Base-by-base conservation (phyloP, 1,284 basidiomycete species). In the Papiliotrema flavescens region DNA sequence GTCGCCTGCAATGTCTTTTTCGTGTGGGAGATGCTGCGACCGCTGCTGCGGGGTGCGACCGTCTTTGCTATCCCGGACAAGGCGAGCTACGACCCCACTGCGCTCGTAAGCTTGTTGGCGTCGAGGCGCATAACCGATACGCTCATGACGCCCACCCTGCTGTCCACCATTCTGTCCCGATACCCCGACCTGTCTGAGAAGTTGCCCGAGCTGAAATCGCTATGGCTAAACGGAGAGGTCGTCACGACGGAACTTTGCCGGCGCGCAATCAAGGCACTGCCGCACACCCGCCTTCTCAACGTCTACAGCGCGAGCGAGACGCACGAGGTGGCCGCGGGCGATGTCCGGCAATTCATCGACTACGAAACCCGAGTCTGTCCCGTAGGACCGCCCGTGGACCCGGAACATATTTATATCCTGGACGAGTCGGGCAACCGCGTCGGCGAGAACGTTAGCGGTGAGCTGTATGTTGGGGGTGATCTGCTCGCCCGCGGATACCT, bases 1-100 rank as follows among this genome's bases (percentile, higher is more conserved):
- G 70, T 72, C 8, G 70, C 70, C 32, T 71, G 70, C 57, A 72
- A 72, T 41, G 70, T 72, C 56, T 72, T 69, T 55, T 71, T 72
- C 52, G 52, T 72, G 41, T 72, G 70, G 70, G 70, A 72, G 55
- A 71, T 72, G 54, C 59, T 72, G 20, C 60, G 70, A 28, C 70
- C 70, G 8, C 59, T 72, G 22, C 47, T 72, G 23, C 60, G 67
- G 23, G 70, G 70, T 1, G 70, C 70, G 19, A 71, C 70, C 23
- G 66, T 65, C 7, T 56, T 68, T 22, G 70, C 66, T 22, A 64
- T 72, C 11, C 66, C 70, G 39, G 70, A 72, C 51, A 54, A 59
- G 22, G 50, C 63, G 24, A 66, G 63, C 57, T 72, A 72, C 55
- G 70, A 72, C 44, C 70, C 70, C 4, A 62, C 61, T 50, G 59